Percentiles rank a stretch among this genome's conserved stretches.
Evolutionary conservation across 306 rosid species (phyloP).

Genomic region (Quercus alba): DNA sequence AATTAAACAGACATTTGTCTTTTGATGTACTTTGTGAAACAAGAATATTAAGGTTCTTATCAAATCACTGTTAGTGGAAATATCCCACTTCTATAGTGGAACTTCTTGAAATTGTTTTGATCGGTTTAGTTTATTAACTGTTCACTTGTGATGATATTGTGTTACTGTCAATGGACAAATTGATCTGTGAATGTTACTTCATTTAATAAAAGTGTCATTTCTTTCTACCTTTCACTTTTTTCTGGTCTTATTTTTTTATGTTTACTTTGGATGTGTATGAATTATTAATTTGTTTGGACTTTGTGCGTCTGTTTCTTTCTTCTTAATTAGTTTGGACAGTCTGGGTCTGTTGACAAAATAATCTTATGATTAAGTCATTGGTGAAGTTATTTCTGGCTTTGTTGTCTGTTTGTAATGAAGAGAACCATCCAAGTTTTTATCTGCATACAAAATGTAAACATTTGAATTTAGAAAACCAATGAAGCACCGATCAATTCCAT

Average conservation of each 20-base stretch:
- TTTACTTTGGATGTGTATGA: not conserved
- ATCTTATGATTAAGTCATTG: not conserved
- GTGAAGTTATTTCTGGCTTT: not conserved
- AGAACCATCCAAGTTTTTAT: not conserved
- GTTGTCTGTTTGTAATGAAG: not conserved
- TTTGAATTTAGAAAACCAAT: no score
- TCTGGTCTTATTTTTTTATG: not conserved
- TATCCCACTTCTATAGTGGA: not conserved
- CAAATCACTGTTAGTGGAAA: not conserved
- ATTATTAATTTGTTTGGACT: not conserved
- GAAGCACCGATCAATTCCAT: no score
- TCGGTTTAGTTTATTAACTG: not conserved
- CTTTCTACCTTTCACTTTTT: not conserved
- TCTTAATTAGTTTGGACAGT: no score
- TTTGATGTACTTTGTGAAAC: not conserved
- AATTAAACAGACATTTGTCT: not conserved
- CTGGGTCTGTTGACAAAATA: not conserved
- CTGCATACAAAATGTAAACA: no score
- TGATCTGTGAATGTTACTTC: not conserved
- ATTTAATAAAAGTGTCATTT: not conserved
- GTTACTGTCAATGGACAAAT: not conserved
- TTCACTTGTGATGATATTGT: not conserved
- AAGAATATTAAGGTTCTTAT: conserved; percentile 6
- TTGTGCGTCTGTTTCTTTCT: not conserved
- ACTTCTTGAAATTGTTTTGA: not conserved